A percentile compares a stretch with the other conserved stretches of the same genome.
phyloP scores from a whole-genome alignment of 208 protist genomes.

The Leishmania mexicana region DNA sequence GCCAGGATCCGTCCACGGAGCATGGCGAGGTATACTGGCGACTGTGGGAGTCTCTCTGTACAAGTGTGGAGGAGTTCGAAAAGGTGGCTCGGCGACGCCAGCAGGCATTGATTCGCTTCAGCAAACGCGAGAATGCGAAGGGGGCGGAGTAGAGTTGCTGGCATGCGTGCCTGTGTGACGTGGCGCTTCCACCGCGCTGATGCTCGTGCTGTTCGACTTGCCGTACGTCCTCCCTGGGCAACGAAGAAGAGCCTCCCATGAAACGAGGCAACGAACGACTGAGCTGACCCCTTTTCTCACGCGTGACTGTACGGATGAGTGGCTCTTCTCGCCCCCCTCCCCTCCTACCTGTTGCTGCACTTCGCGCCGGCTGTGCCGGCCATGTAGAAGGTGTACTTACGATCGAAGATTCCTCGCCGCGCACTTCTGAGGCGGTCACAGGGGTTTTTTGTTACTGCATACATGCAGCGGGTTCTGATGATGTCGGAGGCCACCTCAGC shows the following conservation, averaged over 20 bases:
- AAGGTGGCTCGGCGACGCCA: conserved; percentile 59
- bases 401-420: too few species aligned
- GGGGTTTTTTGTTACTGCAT: not conserved
- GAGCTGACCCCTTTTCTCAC: not conserved
- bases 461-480: not conserved
- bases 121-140: conserved; percentile 1
- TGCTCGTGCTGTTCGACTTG: not conserved
- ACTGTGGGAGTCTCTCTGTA: conserved; percentile 79
- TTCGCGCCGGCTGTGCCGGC: not conserved
- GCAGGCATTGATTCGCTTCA: conserved; percentile 59
- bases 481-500: not conserved
- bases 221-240: not conserved
- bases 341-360: not conserved
- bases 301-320: not conserved
- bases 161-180: not conserved
- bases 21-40: conserved; percentile 73
- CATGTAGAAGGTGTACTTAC: not conserved
- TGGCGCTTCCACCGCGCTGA: not conserved
- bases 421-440: not conserved
- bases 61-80: conserved; percentile 61
- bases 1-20: conserved; percentile 58
- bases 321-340: not conserved
- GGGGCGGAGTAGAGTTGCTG: not conserved
- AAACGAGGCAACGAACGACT: not conserved
- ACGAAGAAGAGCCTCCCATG: not conserved